A percentile compares a stretch with the other conserved stretches of the same genome.
phyloP scores from a whole-genome alignment of 1,284 basidiomycete species.

The Apiotrichum brassicae region DNA sequence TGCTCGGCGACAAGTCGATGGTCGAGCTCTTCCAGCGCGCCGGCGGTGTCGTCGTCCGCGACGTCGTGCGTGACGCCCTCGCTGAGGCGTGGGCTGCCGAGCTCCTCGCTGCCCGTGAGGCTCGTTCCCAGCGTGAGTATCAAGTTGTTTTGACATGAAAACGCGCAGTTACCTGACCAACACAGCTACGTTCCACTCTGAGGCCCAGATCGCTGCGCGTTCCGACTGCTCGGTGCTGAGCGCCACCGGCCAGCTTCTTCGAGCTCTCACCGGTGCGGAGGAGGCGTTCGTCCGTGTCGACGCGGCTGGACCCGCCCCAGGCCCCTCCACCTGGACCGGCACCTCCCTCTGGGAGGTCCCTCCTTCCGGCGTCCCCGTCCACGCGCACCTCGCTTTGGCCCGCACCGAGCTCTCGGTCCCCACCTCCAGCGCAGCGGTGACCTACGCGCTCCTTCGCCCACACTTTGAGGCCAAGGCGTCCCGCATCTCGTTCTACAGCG shows the following conservation, averaged over 20 bases:
- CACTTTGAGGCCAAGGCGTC: constrained; percentile 29
- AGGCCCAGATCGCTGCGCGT: constrained; percentile 29
- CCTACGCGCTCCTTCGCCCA: constrained; percentile 38
- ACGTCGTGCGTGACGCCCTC: constrained; percentile 36
- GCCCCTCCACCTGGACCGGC: constrained; percentile 11
- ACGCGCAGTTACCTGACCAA: too few species aligned
- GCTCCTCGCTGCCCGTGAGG: constrained; percentile 7
- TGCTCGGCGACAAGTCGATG: constrained; percentile 16
- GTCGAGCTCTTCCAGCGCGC: constrained; percentile 11
- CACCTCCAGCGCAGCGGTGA: constrained; percentile 27
- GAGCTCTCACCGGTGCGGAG: constrained; percentile 14
- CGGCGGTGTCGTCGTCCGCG: constrained; percentile 33
- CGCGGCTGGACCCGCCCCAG: constrained; percentile 6
- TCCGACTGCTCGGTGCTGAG: constrained; percentile 33
- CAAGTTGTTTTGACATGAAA: too few species aligned
- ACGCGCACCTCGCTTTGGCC: constrained; percentile 35
- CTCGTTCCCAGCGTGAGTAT: neutral
- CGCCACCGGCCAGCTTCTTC: constrained; percentile 24
- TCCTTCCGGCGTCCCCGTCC: constrained; percentile 19
- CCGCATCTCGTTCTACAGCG: constrained; percentile 37
- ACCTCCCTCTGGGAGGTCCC: constrained; percentile 15
- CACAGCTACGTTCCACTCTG: constrained; percentile 32
- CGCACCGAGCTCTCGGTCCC: constrained; percentile 21
- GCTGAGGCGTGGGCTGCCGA: constrained; percentile 31
- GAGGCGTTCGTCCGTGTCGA: constrained; percentile 26